phyloP scores from a whole-genome alignment of 2,329 filamentous ascomycete species.

The Verticillium nonalfalfae region DNA sequence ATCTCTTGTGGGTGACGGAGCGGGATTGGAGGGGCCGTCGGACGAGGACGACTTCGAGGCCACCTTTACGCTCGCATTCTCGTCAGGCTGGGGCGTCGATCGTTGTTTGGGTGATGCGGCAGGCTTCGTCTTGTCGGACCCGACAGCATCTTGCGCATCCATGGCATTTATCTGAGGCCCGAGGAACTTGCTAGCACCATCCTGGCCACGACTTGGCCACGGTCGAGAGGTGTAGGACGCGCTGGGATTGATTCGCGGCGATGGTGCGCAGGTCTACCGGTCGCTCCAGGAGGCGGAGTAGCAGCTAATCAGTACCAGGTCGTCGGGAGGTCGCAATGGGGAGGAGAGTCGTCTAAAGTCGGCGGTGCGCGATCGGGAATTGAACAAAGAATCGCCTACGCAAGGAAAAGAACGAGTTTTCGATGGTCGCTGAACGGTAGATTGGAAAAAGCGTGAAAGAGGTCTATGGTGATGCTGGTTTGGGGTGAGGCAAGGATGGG shows the following conservation, averaged over 20 bases:
- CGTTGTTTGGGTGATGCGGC: conserved; percentile 39
- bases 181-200: conserved; percentile 50
- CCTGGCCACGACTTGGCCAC: conserved; percentile 40
- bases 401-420: conserved; percentile 4
- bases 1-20: neutral
- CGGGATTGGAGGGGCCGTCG: conserved; percentile 8
- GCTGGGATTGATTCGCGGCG: conserved; percentile 6
- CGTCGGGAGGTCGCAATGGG: neutral
- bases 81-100: neutral
- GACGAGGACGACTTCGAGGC: conserved; percentile 6
- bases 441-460: conserved; percentile 6
- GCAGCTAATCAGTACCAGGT: conserved; percentile 6
- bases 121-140: conserved; percentile 55
- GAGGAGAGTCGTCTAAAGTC: neutral
- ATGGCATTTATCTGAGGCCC: conserved; percentile 56
- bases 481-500: conserved; percentile 4
- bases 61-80: conserved; percentile 7
- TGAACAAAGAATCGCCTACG: conserved; percentile 12
- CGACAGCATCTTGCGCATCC: conserved; percentile 63
- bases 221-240: conserved; percentile 13
- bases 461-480: conserved; percentile 7
- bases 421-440: conserved; percentile 2
- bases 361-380: neutral
- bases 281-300: conserved; percentile 2
- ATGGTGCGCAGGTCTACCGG: neutral